phyloP scores from a whole-genome alignment of 441 rosid genomes.

The Corymbia citriodora region DNA sequence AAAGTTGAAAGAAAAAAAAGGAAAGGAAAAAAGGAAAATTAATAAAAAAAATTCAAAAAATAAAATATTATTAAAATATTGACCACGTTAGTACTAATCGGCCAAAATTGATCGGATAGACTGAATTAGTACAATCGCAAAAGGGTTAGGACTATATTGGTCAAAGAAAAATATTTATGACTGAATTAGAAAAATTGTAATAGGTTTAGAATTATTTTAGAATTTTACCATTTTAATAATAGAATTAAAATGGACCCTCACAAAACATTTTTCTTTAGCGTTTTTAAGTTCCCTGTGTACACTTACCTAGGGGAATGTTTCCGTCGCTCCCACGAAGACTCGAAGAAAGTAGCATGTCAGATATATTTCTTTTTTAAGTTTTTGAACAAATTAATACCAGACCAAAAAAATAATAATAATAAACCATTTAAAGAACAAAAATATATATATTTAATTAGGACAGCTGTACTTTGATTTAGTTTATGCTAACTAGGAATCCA shows the following conservation, averaged over 20 bases:
- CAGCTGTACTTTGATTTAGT: rapidly evolving
- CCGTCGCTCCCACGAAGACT: background rate
- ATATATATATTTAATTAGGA: background rate
- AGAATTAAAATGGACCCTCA: background rate
- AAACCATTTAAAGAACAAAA: background rate
- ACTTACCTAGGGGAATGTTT: background rate
- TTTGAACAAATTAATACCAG: too few relatives aligned
- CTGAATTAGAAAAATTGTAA: too few relatives aligned
- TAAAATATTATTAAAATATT: too few relatives aligned
- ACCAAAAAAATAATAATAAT: background rate
- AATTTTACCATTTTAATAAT: background rate
- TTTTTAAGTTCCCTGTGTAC: background rate
- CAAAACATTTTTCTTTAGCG: background rate
- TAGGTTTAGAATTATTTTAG: too few relatives aligned
- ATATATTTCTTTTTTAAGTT: background rate
- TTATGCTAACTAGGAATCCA: background rate
- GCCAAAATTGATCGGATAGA: too few relatives aligned
- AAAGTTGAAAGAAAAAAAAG: too few relatives aligned
- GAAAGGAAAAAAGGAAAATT: too few relatives aligned
- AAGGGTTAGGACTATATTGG: too few relatives aligned
- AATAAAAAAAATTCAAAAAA: too few relatives aligned
- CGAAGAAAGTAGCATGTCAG: background rate
- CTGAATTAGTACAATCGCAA: too few relatives aligned
- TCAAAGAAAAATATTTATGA: too few relatives aligned
- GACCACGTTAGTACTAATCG: too few relatives aligned